Conservation (phyloP, 768 basidiomycete species). For the Melanogaster broomeanus region DNA sequence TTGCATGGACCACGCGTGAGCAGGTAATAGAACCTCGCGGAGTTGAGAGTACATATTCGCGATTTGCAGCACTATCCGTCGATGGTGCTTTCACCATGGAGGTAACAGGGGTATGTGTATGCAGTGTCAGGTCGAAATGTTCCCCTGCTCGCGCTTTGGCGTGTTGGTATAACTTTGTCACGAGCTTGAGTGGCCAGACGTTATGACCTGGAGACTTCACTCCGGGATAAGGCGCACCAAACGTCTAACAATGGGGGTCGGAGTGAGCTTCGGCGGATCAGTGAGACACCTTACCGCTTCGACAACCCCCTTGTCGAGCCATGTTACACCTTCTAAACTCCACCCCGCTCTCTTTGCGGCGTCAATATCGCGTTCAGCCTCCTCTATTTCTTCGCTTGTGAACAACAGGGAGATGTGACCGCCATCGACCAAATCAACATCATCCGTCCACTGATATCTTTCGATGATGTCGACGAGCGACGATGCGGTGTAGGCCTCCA, state of each 20-base stretch:
- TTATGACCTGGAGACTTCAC: slow-evolving; percentile 58
- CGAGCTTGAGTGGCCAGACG: slow-evolving; percentile 82
- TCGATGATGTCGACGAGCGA: slow-evolving; percentile 52
- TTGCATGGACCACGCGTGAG: slow-evolving; percentile 77
- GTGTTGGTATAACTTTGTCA: slow-evolving; percentile 59
- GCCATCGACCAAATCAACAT: slow-evolving; percentile 64
- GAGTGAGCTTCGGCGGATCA: neutral
- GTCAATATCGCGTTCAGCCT: slow-evolving; percentile 46
- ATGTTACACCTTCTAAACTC: slow-evolving; percentile 44
- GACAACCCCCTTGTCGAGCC: slow-evolving; percentile 50
- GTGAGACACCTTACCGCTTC: slow-evolving; percentile 38
- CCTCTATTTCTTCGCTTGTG: slow-evolving; percentile 44
- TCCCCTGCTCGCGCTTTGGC: slow-evolving; percentile 31
- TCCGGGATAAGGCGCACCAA: slow-evolving; percentile 49
- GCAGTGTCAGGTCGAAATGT: slow-evolving; percentile 50
- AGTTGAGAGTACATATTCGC: slow-evolving; percentile 38
- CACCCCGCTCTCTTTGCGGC: slow-evolving; percentile 57
- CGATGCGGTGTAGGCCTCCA: slow-evolving; percentile 59
- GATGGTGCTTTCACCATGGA: slow-evolving; percentile 34
- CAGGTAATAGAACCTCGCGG: slow-evolving; percentile 65
- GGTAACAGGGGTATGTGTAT: slow-evolving; percentile 75
- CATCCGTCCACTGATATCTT: slow-evolving; percentile 40
- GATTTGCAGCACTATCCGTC: neutral
- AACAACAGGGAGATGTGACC: slow-evolving; percentile 53
- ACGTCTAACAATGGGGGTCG: slow-evolving; percentile 17